A percentile compares a stretch with the other conserved stretches of the same genome.
These are phyloP conservation scores for Dactylonectria macrodidyma DNA, from an alignment of 2,329 filamentous ascomycete genomes.

Conservation along the genomic window DNA sequence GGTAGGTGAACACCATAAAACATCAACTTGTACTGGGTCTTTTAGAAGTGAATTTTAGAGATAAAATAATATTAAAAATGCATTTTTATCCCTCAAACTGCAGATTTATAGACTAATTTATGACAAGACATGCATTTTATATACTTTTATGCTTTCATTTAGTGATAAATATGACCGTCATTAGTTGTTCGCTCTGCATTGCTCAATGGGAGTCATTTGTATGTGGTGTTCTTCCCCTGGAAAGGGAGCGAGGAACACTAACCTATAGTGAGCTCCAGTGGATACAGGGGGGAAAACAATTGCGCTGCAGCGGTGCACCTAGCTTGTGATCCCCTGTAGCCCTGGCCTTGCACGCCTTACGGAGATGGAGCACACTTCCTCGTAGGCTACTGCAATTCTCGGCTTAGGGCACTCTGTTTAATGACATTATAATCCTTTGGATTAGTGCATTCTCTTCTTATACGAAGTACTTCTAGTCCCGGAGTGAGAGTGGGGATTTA, in stretches of 20 bases:
- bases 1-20: too few relatives aligned
- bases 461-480: not conserved
- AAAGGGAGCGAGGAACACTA: not conserved
- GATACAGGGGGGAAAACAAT: not conserved
- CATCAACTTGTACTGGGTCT: too few relatives aligned
- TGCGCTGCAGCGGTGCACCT: not conserved
- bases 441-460: not conserved
- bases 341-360: constrained; percentile 4
- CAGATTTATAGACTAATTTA: too few relatives aligned
- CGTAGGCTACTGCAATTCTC: constrained; percentile 9
- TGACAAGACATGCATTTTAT: too few relatives aligned
- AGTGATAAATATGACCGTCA: too few relatives aligned
- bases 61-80: too few relatives aligned
- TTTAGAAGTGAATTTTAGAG: too few relatives aligned
- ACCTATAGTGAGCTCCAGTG: not conserved
- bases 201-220: too few relatives aligned
- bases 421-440: constrained; percentile 13
- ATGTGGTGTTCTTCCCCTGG: too few relatives aligned
- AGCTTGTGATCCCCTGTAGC: not conserved
- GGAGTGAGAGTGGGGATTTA: not conserved
- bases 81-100: too few relatives aligned
- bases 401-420: constrained; percentile 5
- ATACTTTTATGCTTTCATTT: too few relatives aligned
- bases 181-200: too few relatives aligned
- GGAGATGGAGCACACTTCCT: constrained; percentile 5